A percentile compares a stretch with the other conserved stretches of the same genome.
phyloP scores from a whole-genome alignment of 805 yeast genomes.

The Lachancea mirantina region DNA sequence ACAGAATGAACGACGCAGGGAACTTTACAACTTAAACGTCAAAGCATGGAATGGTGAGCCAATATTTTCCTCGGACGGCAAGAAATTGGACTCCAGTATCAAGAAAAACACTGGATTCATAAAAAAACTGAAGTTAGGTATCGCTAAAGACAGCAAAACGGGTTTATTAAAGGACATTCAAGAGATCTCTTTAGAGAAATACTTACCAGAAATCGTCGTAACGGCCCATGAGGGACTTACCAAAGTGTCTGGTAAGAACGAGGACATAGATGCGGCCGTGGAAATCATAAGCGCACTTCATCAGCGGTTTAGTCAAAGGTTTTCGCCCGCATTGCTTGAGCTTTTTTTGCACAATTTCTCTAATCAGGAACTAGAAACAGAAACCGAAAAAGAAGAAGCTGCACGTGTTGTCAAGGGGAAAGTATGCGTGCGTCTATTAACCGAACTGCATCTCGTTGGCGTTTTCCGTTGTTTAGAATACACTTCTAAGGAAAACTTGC shows the following conservation, averaged over 20 bases:
- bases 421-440: conserved; percentile 42
- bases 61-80: conserved; percentile 22
- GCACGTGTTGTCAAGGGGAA: conserved; percentile 38
- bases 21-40: conserved; percentile 36
- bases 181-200: conserved; percentile 62
- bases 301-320: conserved; percentile 55
- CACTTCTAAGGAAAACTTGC: conserved; percentile 34
- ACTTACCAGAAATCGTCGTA: conserved; percentile 59
- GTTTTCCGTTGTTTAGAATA: conserved; percentile 43
- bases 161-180: conserved; percentile 53
- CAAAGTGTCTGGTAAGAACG: conserved; percentile 40
- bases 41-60: conserved; percentile 49
- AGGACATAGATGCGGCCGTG: conserved; percentile 56
- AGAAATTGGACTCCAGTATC: conserved; percentile 61
- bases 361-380: conserved; percentile 22
- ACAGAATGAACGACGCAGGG: conserved; percentile 20
- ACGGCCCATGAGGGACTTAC: conserved; percentile 57
- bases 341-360: conserved; percentile 38
- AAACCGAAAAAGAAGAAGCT: conserved; percentile 38
- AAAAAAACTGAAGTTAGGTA: conserved; percentile 53
- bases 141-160: conserved; percentile 44
- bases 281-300: conserved; percentile 68
- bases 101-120: conserved; percentile 79
- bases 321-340: conserved; percentile 44
- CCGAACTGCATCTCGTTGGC: conserved; percentile 54